Evolutionary conservation across 306 rosid genomes (phyloP), one percentile per base, ranked within the genome.

Genomic region (Castanopsis chinensis): DNA sequence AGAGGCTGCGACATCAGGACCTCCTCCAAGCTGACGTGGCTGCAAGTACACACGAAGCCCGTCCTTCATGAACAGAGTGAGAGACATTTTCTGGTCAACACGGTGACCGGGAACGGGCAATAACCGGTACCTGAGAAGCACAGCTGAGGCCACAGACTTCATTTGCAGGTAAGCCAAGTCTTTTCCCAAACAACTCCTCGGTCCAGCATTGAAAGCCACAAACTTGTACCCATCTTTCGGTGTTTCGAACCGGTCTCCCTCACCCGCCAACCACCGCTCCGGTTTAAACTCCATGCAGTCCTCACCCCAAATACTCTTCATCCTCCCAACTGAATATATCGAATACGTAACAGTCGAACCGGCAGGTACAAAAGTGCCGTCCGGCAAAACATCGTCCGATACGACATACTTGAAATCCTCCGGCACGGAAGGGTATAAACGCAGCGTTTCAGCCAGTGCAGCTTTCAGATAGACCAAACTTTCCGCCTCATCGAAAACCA

Each of bases 341-440:
- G 99, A 95, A 80, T 95, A 95, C 18, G 99, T 92, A 25, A 92
- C 95, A 4, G 97, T 89, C 52, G 99, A 95, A n/a, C 99, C 99
- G 17, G 97, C 88, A 6, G 97, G 97, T 10, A 94, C 87, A 14
- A 81, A 80, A 14, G 94, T 91, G 0, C 99, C 99, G 65, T 95
- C 99, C 1, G 99, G 99, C 49, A 95, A 80, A 32, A 90, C 84
- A 67, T 95, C 99, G 43, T 95, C 94, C 30, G 83, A 27, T 0
- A 91, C 73, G 0, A 90, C 97, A 73, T 88, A 90, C 74, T 95
- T 95, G 57, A 89, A 91, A 54, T 95, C 99, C 83, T 86, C 75
- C 57, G 99, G 99, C 71, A 95, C 99, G 0, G 99, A 95, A 0
- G 99, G 99, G 72, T 91, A 95, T 32, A 95, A 33, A 20, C 99